A percentile compares a stretch with the other conserved stretches of the same genome.
Evolutionary conservation across 768 basidiomycete genomes (phyloP).

Genomic region (Termitomyces sp.): DNA sequence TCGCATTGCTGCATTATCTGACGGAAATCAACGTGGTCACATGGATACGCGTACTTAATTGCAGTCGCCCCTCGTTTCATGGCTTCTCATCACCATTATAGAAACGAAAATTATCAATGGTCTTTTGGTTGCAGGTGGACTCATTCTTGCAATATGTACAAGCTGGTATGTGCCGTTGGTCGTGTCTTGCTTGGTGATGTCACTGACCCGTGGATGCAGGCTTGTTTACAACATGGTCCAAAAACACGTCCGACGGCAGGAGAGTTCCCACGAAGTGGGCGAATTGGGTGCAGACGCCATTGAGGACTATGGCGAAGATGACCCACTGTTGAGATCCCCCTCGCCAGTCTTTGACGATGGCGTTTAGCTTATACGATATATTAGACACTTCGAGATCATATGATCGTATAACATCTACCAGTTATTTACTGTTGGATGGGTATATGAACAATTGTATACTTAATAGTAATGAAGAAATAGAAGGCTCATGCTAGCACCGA

Average conservation of each 20-base stretch:
- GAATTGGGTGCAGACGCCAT: slow-evolving; percentile 58
- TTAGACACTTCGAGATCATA: neutral
- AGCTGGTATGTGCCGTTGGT: neutral
- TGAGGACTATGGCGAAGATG: slow-evolving; percentile 60
- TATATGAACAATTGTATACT: slow-evolving; percentile 3
- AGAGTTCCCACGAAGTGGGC: slow-evolving; percentile 45
- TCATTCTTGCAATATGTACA: slow-evolving; percentile 48
- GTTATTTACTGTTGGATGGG: neutral
- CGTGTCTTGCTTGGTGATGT: neutral
- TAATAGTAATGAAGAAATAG: slow-evolving; percentile 89
- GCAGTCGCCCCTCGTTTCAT: neutral
- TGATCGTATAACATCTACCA: neutral
- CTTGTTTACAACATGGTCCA: slow-evolving; percentile 65
- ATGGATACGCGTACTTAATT: slow-evolving; percentile 70
- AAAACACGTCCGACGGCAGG: slow-evolving; percentile 56
- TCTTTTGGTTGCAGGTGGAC: slow-evolving; percentile 56
- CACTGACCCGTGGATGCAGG: slow-evolving; percentile 37
- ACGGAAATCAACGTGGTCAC: slow-evolving; percentile 66
- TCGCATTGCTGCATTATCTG: slow-evolving; percentile 69
- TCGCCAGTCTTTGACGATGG: slow-evolving; percentile 1
- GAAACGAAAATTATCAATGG: slow-evolving; percentile 68
- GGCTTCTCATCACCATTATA: slow-evolving; percentile 21
- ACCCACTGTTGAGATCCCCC: slow-evolving; percentile 48
- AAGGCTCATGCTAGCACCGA: slow-evolving; percentile 88
- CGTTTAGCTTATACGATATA: neutral